Evolutionary conservation across 129 eudicot genomes (phyloP), one percentile per base, ranked within the genome.

Genomic region (Helichrysum umbraculigerum): DNA sequence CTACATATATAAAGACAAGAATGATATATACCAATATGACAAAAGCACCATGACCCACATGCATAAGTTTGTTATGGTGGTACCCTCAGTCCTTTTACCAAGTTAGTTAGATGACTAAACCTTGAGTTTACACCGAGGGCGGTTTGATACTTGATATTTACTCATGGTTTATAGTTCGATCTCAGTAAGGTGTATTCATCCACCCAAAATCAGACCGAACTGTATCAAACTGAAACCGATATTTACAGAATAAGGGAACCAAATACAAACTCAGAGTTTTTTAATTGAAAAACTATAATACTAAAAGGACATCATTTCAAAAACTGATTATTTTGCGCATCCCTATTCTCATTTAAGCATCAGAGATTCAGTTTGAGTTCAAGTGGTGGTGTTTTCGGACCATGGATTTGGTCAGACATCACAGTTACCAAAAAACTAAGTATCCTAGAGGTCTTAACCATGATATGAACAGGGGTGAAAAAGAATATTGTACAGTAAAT

Each of bases 31-130:
- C 30, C 66, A 21, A 70, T 60, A 50, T 47, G 80, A 76, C 74
- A 65, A 76, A 71, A 47, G 57, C 71, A 3, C 30, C 64, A 44
- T 71, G 71, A 74, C 80, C 83, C 79, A 80, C 80, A 80, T 80
- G 84, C 84, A 58, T 73, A 74, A 68, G 84, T 80, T 80, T 74
- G 84, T 80, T 80, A 67, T 15, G 39, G 75, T 80, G 75, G 77
- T 76, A 61, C 79, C 79, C 83, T 79, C 35, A 20, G 56, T 73
- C 62, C 78, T 39, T 59, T 70, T 62, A 78, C 28, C 62, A 41
- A 69, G 70, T 69, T 71, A 78, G 54, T 69, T 59, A 69, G 76
- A 33, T 42, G 12, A 70, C 77, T 71, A 47, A 50, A 70, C 65
- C 41, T 20, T 72, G 22, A 22, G 72, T 39, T 39, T 37, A 56